Evolutionary conservation across 495 filamentous ascomycete species (phyloP).

Genomic region (Melanomma pulvis-pyrius): DNA sequence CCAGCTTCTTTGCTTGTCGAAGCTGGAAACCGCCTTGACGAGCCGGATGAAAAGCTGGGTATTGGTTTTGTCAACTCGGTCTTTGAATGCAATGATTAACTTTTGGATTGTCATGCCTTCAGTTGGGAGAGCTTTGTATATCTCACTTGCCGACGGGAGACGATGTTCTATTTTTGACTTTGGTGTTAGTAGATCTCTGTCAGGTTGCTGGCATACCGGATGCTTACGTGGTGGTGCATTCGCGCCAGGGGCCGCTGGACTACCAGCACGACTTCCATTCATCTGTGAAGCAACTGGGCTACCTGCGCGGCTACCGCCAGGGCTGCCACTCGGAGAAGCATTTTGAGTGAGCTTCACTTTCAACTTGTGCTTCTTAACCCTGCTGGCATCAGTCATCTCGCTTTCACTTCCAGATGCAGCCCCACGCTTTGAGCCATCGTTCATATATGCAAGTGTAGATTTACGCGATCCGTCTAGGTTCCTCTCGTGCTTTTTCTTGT

Average conservation of each 20-base stretch:
- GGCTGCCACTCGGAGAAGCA: conserved; percentile 48
- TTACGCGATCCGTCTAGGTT: conserved; percentile 45
- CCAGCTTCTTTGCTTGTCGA: conserved; percentile 40
- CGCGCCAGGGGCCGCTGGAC: conserved; percentile 41
- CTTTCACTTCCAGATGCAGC: conserved; percentile 76
- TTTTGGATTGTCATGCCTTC: conserved; percentile 67
- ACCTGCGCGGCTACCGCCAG: conserved; percentile 44
- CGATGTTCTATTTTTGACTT: conserved; percentile 16
- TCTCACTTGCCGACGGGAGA: conserved; percentile 65
- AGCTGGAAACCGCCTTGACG: conserved; percentile 55
- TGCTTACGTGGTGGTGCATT: conserved; percentile 48
- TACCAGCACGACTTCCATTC: conserved; percentile 53
- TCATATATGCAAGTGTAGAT: conserved; percentile 47
- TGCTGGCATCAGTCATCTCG: conserved; percentile 73
- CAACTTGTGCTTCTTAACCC: conserved; percentile 68
- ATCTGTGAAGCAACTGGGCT: conserved; percentile 52
- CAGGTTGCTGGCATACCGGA: conserved; percentile 29
- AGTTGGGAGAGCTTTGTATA: conserved; percentile 66
- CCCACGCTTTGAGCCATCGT: conserved; percentile 52
- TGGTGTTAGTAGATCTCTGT: conserved; percentile 18
- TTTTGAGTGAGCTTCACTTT: conserved; percentile 54
- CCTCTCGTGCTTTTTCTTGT: conserved; percentile 71
- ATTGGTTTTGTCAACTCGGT: conserved; percentile 53
- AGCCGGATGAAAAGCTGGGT: conserved; percentile 55
- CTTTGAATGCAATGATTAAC: conserved; percentile 64